These are phyloP conservation scores for Prunus mongolica DNA, from an alignment of 306 rosid genomes.

Conservation along the genomic window DNA sequence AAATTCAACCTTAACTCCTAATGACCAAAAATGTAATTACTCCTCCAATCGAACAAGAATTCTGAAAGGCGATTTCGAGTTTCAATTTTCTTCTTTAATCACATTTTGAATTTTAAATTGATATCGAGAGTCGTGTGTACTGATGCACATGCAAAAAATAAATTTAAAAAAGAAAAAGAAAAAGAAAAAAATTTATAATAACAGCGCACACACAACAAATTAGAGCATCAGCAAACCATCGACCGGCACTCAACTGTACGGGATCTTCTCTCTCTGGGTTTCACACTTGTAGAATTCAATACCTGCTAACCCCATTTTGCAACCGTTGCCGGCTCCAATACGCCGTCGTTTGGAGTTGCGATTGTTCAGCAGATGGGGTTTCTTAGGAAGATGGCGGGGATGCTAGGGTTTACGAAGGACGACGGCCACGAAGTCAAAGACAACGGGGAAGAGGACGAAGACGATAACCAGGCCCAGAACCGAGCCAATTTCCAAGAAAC, in stretches of 20 bases:
- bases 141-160: background rate
- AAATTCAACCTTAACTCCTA: too few species aligned
- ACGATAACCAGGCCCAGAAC: constrained; percentile 28
- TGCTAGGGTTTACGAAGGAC: constrained; percentile 62
- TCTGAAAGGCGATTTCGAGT: too few species aligned
- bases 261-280: background rate
- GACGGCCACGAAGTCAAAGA: constrained; percentile 49
- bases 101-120: too few species aligned
- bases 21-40: too few species aligned
- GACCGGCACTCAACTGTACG: background rate
- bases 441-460: constrained; percentile 27
- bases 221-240: background rate
- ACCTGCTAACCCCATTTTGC: background rate
- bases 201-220: background rate
- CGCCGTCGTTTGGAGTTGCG: background rate
- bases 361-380: constrained; percentile 42
- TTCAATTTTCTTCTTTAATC: too few species aligned
- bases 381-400: constrained; percentile 41
- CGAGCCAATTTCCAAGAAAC: constrained; percentile 38
- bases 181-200: background rate
- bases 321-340: background rate
- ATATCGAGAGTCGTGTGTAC: too few species aligned
- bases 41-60: too few species aligned
- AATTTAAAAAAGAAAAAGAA: background rate
- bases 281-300: background rate